Conservation (phyloP, 164 flowering plant species). For the Vitis cinerea region DNA sequence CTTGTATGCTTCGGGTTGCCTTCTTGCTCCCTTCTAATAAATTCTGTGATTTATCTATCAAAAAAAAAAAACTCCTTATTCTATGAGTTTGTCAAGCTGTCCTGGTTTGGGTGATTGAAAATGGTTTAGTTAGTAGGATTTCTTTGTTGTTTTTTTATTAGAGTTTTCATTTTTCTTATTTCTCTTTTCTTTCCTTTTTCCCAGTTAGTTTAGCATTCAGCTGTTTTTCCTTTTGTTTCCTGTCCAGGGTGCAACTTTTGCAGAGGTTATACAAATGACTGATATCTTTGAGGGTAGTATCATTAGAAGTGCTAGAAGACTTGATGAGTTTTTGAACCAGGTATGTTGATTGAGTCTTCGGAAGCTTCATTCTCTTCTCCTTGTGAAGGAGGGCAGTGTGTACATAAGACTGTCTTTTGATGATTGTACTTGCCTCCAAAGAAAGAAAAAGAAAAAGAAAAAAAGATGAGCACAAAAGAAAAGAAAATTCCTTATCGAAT, state of each 20-base stretch:
- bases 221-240: not conserved
- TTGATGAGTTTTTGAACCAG: constrained; percentile 97
- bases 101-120: too few species aligned
- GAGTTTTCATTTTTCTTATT: not conserved
- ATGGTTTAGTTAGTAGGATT: not conserved
- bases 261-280: constrained; percentile 93
- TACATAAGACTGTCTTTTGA: too few species aligned
- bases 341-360: constrained; percentile 29
- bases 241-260: constrained; percentile 78
- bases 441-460: too few species aligned
- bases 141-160: not conserved
- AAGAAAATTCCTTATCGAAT: too few species aligned
- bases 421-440: too few species aligned
- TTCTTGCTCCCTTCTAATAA: too few species aligned
- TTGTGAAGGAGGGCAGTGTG: not conserved
- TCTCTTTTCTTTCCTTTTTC: not conserved
- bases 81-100: too few species aligned
- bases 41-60: too few species aligned
- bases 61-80: too few species aligned
- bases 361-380: not conserved
- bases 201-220: not conserved
- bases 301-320: constrained; percentile 82
- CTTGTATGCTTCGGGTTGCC: too few species aligned
- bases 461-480: too few species aligned
- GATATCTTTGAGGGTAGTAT: constrained; percentile 98